These are phyloP conservation scores for Colletotrichum brevisporum DNA, from an alignment of 2,329 filamentous ascomycete species.

Conservation along the genomic window DNA sequence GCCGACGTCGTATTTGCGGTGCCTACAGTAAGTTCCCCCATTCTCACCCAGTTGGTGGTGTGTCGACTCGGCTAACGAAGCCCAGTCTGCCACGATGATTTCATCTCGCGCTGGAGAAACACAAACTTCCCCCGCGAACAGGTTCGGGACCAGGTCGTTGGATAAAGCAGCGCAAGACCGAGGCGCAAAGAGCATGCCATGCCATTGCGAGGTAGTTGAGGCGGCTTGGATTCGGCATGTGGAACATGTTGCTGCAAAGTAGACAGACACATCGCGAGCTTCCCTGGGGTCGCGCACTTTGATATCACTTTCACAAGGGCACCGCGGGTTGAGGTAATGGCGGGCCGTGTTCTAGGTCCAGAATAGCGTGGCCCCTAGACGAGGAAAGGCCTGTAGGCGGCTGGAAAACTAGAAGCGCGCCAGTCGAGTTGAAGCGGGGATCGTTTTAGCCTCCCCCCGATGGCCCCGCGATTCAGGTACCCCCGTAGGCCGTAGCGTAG, in stretches of 20 bases:
- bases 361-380: not conserved
- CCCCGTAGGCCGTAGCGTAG: not conserved
- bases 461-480: constrained; percentile 37
- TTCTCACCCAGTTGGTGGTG: not conserved
- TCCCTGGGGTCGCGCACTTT: not conserved
- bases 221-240: not conserved
- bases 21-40: constrained; percentile 80
- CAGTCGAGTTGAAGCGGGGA: constrained; percentile 38
- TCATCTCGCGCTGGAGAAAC: constrained; percentile 80
- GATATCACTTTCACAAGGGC: not conserved
- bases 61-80: not conserved
- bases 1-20: constrained; percentile 89
- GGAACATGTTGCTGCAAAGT: not conserved
- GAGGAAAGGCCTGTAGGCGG: not conserved
- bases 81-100: constrained; percentile 84
- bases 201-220: not conserved
- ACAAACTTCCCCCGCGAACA: constrained; percentile 72
- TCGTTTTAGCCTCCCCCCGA: constrained; percentile 17
- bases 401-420: constrained; percentile 32
- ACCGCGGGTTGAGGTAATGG: not conserved
- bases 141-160: constrained; percentile 51
- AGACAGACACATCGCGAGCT: not conserved
- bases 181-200: not conserved
- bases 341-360: not conserved
- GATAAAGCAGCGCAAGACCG: constrained; percentile 8